Base-by-base conservation (phyloP, 257 asterid genomes). In the Solanum paucissectum region DNA sequence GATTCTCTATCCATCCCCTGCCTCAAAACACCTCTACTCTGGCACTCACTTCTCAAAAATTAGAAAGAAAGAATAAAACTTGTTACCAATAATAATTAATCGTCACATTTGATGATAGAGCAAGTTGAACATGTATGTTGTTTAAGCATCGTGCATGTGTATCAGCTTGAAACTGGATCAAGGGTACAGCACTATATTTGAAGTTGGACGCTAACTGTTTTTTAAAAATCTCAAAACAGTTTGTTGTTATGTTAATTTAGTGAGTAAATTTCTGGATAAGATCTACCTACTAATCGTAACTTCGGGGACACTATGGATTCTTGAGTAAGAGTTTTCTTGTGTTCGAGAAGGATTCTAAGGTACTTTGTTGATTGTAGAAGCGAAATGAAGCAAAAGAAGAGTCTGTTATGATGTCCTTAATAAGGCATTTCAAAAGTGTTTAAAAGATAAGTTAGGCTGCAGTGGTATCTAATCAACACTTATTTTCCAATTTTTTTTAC, bases 341-440 rank as follows among this genome's bases (percentile, higher is more conserved):
- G 10, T 10, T 74, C 13, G 55, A 74, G 83, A 36, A 46, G 25
- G 83, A 37, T 20, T 38, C 44, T 34, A 34, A 72, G 81, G 44
- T 37, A 74, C 3, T 20, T 37, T 37, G 12, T 74, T 74, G 83
- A 37, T 74, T 12, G 18, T 20, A 74, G 83, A 74, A 74, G 83
- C 2, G 23, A 36, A 37, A 74, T 10, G 52, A 42, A 77, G 62
- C 34, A 38, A 77, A 76, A 76, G 20, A 77, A 77, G 34, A 42
- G 64, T 44, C 83, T 76, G 36, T 79, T 42, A 42, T 7, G 38
- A 44, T 42, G 64, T 25, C 38, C 64, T 25, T 34, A 79, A 8
- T 14, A 42, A 25, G 84, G 62, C 62, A 79, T 79, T 79, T 27
- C 69, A 79, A 79, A 6, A 79, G 25, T 79, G 18, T 79, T 42